phyloP scores from a whole-genome alignment of 2,329 filamentous ascomycete genomes.

The Plectosphaerella sp. region DNA sequence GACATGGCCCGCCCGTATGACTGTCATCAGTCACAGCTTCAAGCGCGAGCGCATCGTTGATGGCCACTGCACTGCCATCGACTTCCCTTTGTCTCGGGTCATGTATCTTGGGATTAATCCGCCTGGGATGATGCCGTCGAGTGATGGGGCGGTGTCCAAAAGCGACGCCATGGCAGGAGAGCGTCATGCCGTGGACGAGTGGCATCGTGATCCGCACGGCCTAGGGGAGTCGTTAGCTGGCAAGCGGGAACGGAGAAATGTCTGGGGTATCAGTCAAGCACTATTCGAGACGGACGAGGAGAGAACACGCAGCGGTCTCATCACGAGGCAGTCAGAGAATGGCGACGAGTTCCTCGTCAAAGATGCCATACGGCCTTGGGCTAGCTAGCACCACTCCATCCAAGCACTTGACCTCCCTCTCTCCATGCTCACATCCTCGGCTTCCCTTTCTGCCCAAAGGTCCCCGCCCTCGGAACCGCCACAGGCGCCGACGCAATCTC shows the following conservation, averaged over 20 bases:
- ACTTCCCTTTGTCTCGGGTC: constrained; percentile 41
- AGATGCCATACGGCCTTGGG: constrained; percentile 34
- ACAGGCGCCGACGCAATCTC: constrained; percentile 29
- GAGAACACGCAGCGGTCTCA: constrained; percentile 30
- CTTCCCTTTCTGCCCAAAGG: constrained; percentile 9
- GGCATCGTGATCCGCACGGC: constrained; percentile 50
- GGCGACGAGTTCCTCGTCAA: constrained; percentile 36
- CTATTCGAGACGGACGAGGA: constrained; percentile 35
- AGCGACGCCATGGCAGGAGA: constrained; percentile 36
- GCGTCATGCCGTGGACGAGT: constrained; percentile 38
- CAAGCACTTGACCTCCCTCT: neutral
- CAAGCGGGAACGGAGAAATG: constrained; percentile 47
- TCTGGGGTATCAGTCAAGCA: constrained; percentile 38
- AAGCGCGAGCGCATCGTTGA: constrained; percentile 60
- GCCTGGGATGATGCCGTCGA: constrained; percentile 33
- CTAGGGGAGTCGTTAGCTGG: constrained; percentile 35
- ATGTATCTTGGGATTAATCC: constrained; percentile 63
- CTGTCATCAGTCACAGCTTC: constrained; percentile 66
- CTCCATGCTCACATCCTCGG: constrained; percentile 20
- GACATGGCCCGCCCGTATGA: constrained; percentile 53
- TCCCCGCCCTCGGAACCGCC: neutral
- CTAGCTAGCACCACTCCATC: neutral
- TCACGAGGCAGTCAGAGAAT: constrained; percentile 23
- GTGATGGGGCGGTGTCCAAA: constrained; percentile 23
- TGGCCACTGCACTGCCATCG: constrained; percentile 60